These are phyloP conservation scores for Suhomyces yuchorum DNA, from an alignment of 1,139 yeast genomes.

Conservation along the genomic window DNA sequence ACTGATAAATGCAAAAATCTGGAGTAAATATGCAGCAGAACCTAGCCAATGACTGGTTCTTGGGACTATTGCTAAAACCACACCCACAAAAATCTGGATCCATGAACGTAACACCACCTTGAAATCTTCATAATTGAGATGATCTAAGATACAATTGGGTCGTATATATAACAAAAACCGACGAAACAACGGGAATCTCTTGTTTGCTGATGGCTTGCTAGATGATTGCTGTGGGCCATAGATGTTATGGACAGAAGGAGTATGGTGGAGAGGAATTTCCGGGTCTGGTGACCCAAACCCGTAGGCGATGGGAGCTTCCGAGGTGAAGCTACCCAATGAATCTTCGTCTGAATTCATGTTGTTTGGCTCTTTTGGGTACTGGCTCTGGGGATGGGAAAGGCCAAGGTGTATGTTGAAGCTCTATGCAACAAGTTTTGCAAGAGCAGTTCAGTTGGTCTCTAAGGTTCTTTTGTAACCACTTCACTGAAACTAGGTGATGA, in stretches of 20 bases:
- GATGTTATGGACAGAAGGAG: neutral
- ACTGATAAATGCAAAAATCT: constrained; percentile 31
- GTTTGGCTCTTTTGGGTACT: neutral
- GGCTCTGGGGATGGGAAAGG: neutral
- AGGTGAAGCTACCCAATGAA: neutral
- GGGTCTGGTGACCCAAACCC: neutral
- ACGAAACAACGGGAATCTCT: constrained; percentile 17
- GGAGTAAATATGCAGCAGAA: constrained; percentile 31
- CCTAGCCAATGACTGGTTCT: constrained; percentile 33
- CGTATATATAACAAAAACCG: constrained; percentile 15
- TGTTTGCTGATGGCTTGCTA: neutral
- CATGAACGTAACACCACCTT: constrained; percentile 31
- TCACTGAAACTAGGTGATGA: too few species aligned
- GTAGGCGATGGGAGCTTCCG: neutral
- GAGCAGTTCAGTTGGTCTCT: too few species aligned
- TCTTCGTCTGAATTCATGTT: neutral
- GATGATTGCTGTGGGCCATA: neutral
- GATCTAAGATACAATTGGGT: constrained; percentile 33
- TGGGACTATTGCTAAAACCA: constrained; percentile 31
- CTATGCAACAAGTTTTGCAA: neutral
- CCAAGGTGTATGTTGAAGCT: neutral
- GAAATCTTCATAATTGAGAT: constrained; percentile 29
- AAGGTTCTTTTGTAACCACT: too few species aligned
- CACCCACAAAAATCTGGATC: constrained; percentile 32
- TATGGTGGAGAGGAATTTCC: neutral